Evolutionary conservation across 306 rosid genomes (phyloP), one percentile per base, ranked within the genome.

Genomic region (Canavalia ensiformis): DNA sequence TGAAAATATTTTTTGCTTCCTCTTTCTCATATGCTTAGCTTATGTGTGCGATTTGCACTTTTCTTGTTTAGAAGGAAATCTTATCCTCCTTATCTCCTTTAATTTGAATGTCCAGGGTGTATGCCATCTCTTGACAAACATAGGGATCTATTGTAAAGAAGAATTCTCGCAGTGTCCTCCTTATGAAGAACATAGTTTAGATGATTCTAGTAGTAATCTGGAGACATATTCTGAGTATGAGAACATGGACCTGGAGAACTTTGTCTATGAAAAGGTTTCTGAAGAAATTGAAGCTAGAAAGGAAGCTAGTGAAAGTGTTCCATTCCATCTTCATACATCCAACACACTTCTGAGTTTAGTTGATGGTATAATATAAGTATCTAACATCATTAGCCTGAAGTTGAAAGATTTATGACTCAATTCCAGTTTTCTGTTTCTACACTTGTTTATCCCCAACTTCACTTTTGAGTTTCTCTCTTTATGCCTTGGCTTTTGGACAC

Each of bases 181-280:
- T 33, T 90, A 87, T 77, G 97, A 87, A 72, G 88, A 85, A 60
- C 87, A 91, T 8, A 87, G 87, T 62, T 84, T 92, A 74, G 94
- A 91, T 74, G 94, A 73, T 76, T 87, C 92, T 78, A 89, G 92
- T 75, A 88, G 92, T 84, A 90, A 91, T 83, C 84, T 84, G 45
- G 99, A 92, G 89, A 87, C 92, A 44, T 79, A 80, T 68, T 86
- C 94, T 49, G 97, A 90, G 78, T 88, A 93, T 82, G 96, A 91
- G 84, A 95, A 90, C 84, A 95, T 92, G 98, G 99, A 95, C 85
- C 81, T 95, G 78, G 99, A 95, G 86, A 95, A 89, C 83, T 84
- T 93, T 78, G 95, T 91, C 66, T 93, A 87, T 70, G 93, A 90
- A 29, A 93, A 95, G 89, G 98, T 95, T 64, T 88, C 91, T 1